A percentile compares a stretch with the other conserved stretches of the same genome.
Conservation (phyloP, 345 rosid species). For the Arabidopsis arenosa region DNA sequence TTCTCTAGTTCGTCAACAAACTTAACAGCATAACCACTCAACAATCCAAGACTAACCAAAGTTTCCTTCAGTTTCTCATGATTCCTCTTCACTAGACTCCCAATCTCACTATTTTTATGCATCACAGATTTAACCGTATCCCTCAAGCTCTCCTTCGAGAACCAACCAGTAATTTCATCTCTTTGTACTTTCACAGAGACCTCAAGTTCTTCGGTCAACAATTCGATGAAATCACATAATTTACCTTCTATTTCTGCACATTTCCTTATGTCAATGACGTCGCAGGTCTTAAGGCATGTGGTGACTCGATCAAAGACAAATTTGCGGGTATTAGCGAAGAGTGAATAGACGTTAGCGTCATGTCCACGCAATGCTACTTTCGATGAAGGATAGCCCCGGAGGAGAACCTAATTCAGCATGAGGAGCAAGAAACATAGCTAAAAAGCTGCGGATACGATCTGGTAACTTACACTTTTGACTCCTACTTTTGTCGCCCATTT, state of each 20-base stretch:
- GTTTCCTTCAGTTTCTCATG: slow-evolving; percentile 36
- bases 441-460: slow-evolving; percentile 5
- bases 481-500: slow-evolving; percentile 1
- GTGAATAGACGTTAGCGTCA: slow-evolving; percentile 4
- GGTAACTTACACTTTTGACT: slow-evolving; percentile 14
- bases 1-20: slow-evolving; percentile 19
- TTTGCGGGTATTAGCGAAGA: neutral
- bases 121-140: slow-evolving; percentile 41
- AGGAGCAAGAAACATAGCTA: slow-evolving; percentile 15
- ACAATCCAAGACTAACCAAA: slow-evolving; percentile 14
- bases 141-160: slow-evolving; percentile 39
- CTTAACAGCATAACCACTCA: slow-evolving; percentile 11
- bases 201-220: slow-evolving; percentile 46
- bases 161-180: slow-evolving; percentile 31
- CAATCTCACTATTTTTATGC: slow-evolving; percentile 41
- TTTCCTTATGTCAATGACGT: slow-evolving; percentile 45
- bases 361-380: neutral
- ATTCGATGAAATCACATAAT: slow-evolving; percentile 39
- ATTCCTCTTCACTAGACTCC: slow-evolving; percentile 12
- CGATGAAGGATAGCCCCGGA: slow-evolving; percentile 36
- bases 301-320: neutral
- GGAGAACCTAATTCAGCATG: slow-evolving; percentile 16
- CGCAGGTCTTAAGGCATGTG: slow-evolving; percentile 33
- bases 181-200: slow-evolving; percentile 48
- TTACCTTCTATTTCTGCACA: slow-evolving; percentile 45